These are phyloP conservation scores for Petunia secreta DNA, from an alignment of 257 asterid species.

Conservation along the genomic window DNA sequence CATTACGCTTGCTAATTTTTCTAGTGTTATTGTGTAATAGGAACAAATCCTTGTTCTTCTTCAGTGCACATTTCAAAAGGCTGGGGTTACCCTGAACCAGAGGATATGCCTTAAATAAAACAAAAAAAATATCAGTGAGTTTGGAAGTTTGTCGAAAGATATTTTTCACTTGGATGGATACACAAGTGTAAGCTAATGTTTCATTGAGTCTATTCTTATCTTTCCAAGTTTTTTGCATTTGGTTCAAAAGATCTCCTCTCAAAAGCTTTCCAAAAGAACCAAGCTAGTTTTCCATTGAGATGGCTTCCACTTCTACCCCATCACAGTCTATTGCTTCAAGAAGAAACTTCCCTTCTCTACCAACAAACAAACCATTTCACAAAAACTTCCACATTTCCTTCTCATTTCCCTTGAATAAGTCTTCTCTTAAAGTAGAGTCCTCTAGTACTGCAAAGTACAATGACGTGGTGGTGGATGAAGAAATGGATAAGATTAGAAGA, in stretches of 20 bases:
- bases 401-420: constrained; percentile 33
- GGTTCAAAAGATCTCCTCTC: constrained; percentile 16
- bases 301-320: constrained; percentile 56
- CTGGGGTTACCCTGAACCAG: constrained; percentile 11
- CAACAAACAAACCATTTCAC: constrained; percentile 36
- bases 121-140: constrained; percentile 48
- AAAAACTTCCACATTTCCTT: constrained; percentile 33
- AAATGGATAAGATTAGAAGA: constrained; percentile 73
- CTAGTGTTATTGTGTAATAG: background rate
- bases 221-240: constrained; percentile 21
- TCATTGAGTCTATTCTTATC: constrained; percentile 47
- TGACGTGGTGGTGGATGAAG: constrained; percentile 69
- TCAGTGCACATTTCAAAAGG: background rate
- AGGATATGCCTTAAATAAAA: constrained; percentile 31
- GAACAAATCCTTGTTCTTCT: background rate
- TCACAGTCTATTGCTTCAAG: constrained; percentile 43
- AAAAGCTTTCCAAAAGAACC: constrained; percentile 28
- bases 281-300: constrained; percentile 26
- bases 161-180: constrained; percentile 35
- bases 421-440: constrained; percentile 34
- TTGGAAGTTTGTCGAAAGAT: constrained; percentile 61
- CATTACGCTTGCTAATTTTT: background rate
- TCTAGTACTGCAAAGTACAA: constrained; percentile 48
- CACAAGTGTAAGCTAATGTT: constrained; percentile 22
- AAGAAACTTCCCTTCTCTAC: constrained; percentile 36